Evolutionary conservation across 2,329 filamentous ascomycete genomes (phyloP).

Genomic region (Amylocarpus encephaloides): DNA sequence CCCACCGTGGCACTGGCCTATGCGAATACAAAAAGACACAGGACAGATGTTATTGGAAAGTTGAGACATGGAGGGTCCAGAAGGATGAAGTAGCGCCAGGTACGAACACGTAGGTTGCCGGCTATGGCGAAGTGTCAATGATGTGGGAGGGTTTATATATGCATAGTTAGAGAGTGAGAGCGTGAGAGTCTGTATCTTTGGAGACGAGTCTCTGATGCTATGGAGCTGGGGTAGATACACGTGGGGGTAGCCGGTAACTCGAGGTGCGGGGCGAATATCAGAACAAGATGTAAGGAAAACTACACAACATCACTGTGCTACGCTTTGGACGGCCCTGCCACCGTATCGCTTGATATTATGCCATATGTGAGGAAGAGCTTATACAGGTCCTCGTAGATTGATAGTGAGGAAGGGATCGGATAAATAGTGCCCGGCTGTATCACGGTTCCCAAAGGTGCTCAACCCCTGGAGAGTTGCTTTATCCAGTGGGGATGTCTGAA

Average conservation of each 20-base stretch:
- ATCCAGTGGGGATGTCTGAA: not conserved
- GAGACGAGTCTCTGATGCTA: too few species aligned
- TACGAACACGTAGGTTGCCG: conserved; percentile 12
- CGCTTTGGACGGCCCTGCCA: not conserved
- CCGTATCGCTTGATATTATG: not conserved
- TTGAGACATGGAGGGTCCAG: not conserved
- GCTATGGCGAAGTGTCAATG: conserved; percentile 4
- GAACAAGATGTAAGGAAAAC: not conserved
- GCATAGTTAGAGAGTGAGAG: not conserved
- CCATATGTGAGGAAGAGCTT: not conserved
- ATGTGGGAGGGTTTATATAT: not conserved
- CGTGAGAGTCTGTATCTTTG: not conserved
- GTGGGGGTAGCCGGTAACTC: not conserved
- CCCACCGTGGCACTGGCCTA: too few species aligned
- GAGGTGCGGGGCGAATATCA: too few species aligned
- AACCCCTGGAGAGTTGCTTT: not conserved
- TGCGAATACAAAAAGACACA: too few species aligned
- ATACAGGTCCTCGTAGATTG: not conserved
- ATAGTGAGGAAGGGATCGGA: not conserved
- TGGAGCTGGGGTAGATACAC: not conserved
- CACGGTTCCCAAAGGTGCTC: not conserved
- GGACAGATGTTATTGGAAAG: too few species aligned
- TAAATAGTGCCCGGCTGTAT: not conserved
- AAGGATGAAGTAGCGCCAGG: conserved; percentile 10
- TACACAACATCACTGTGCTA: not conserved